These are phyloP conservation scores for Arthrobotrys iridis DNA, from an alignment of 2,329 filamentous ascomycete genomes.

Conservation along the genomic window DNA sequence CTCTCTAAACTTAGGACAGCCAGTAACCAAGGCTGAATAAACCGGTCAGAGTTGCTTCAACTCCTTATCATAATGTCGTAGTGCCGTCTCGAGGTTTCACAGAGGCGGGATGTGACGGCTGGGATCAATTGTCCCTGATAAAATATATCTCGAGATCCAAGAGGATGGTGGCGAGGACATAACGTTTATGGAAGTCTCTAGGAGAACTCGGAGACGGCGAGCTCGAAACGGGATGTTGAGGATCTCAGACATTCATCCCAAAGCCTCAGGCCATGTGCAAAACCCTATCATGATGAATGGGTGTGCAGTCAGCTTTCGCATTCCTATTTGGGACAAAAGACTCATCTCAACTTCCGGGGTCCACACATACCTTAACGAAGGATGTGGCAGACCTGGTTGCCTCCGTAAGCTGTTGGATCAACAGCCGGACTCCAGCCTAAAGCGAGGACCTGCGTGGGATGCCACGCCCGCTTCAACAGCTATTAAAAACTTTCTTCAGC, in stretches of 20 bases:
- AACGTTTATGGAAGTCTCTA: constrained; percentile 10
- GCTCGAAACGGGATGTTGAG: constrained; percentile 8
- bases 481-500: constrained; percentile 48
- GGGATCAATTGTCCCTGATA: constrained; percentile 13
- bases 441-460: neutral
- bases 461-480: constrained; percentile 36
- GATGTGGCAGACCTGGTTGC: neutral
- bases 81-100: constrained; percentile 6
- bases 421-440: constrained; percentile 8
- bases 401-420: constrained; percentile 37
- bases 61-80: constrained; percentile 19
- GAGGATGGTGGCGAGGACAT: constrained; percentile 7
- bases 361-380: constrained; percentile 25
- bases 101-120: constrained; percentile 15
- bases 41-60: constrained; percentile 31
- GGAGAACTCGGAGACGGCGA: constrained; percentile 20
- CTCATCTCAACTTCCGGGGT: constrained; percentile 34
- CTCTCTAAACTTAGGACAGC: neutral
- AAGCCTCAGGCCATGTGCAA: constrained; percentile 10
- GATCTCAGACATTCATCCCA: constrained; percentile 13
- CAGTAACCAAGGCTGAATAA: constrained; percentile 28
- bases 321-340: constrained; percentile 16
- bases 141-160: neutral
- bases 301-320: constrained; percentile 12
- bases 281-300: constrained; percentile 4